Conservation (phyloP, 2,329 filamentous ascomycete species). For the Metarhizium robertsii region DNA sequence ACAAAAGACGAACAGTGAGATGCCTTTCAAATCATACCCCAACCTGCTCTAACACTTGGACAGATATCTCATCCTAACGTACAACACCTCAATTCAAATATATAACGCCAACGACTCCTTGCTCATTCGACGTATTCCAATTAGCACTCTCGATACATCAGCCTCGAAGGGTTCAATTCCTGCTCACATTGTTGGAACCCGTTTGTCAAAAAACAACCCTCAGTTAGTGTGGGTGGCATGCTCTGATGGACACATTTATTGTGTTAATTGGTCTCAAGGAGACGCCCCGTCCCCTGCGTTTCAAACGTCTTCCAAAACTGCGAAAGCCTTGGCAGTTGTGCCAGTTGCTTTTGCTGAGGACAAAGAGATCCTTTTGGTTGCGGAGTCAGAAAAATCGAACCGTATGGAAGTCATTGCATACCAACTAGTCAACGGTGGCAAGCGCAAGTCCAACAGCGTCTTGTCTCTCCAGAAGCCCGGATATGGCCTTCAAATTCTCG, state of each 20-base stretch:
- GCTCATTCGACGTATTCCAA: slow-evolving; percentile 61
- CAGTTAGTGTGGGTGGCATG: slow-evolving; percentile 51
- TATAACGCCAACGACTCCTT: slow-evolving; percentile 77
- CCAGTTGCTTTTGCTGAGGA: slow-evolving; percentile 22
- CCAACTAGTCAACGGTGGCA: slow-evolving; percentile 20
- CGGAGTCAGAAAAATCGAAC: slow-evolving; percentile 29
- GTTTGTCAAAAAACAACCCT: slow-evolving; percentile 27
- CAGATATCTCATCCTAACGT: slow-evolving; percentile 67
- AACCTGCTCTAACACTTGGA: neutral
- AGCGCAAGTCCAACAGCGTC: slow-evolving; percentile 24
- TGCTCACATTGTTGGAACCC: slow-evolving; percentile 31
- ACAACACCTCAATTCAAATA: slow-evolving; percentile 66
- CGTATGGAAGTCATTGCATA: slow-evolving; percentile 36
- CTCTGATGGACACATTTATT: slow-evolving; percentile 47
- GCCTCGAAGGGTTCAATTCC: slow-evolving; percentile 14
- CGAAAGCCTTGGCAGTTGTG: slow-evolving; percentile 36
- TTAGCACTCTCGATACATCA: slow-evolving; percentile 24
- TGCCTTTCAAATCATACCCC: neutral
- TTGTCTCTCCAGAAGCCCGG: slow-evolving; percentile 27
- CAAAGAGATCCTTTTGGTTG: slow-evolving; percentile 38
- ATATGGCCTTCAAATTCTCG: slow-evolving; percentile 31
- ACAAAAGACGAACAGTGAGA: slow-evolving; percentile 51
- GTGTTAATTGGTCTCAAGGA: slow-evolving; percentile 48
- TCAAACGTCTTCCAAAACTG: slow-evolving; percentile 29
- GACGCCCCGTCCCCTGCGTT: slow-evolving; percentile 32